These are phyloP conservation scores for Batkoa obscura DNA, from an alignment of 371 early-diverging fungal species.

Conservation along the genomic window DNA sequence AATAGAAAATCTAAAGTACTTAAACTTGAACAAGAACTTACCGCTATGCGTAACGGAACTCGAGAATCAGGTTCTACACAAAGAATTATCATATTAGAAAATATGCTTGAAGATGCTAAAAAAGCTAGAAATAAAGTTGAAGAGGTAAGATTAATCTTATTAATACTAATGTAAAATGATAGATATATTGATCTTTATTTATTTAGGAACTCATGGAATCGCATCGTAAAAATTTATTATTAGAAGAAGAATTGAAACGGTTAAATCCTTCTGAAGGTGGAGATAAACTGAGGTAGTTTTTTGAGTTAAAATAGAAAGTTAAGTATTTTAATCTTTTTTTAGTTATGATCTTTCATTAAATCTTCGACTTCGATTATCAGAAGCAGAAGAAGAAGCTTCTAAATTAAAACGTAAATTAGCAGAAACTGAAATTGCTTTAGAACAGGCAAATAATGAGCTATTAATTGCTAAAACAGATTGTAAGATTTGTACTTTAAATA, in stretches of 20 bases:
- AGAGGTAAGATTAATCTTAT: conserved; percentile 15
- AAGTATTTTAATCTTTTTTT: conserved; percentile 5
- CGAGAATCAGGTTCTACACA: conserved; percentile 21
- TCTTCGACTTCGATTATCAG: conserved; percentile 14
- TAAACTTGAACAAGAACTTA: conserved; percentile 57
- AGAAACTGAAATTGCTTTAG: conserved; percentile 18
- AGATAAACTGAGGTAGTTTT: conserved; percentile 6
- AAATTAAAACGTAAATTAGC: conserved; percentile 18
- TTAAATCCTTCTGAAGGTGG: conserved; percentile 14
- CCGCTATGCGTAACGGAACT: conserved; percentile 30
- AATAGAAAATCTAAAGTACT: conserved; percentile 23
- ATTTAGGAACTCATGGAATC: conserved; percentile 37
- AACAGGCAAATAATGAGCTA: conserved; percentile 17
- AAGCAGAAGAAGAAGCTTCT: conserved; percentile 19
- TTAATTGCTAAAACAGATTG: conserved; percentile 15
- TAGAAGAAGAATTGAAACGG: conserved; percentile 53
- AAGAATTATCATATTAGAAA: conserved; percentile 37
- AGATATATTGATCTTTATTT: background rate
- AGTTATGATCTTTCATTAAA: conserved; percentile 18
- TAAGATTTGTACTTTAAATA: conserved; percentile 7
- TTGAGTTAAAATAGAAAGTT: background rate
- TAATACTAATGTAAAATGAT: background rate
- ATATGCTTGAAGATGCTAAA: conserved; percentile 48
- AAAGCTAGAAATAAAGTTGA: conserved; percentile 48
- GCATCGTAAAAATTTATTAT: conserved; percentile 38